Base-by-base conservation (phyloP, 495 filamentous ascomycete genomes). In the Penicillium fimorum region DNA sequence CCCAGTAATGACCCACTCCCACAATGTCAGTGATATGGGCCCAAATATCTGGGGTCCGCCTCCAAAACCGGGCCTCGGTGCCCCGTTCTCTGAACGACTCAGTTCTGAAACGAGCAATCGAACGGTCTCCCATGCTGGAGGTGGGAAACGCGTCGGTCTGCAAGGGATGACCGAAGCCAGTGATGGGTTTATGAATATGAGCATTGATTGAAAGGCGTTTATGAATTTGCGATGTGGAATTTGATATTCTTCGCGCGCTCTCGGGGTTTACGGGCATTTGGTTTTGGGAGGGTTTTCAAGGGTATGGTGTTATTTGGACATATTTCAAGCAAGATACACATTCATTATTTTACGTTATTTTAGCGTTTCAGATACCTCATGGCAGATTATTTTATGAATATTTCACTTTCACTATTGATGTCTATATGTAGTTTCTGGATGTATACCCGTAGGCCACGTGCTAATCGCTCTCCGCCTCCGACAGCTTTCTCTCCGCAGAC, bases 101-200 rank as follows among this genome's bases (percentile, higher is more conserved):
- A 79, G 70, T 53, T 77, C 73, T 27, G 78, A 78, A 27, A 77
- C 63, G 63, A 59, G 68, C 29, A 65, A 67, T 52, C 69, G 70
- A 44, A 72, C 68, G 50, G 65, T 71, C 46, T 55, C 68, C 40
- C 65, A 70, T 67, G 50, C 70, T 2, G 76, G 76, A 22, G 74
- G 75, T 12, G 67, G 80, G 27, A 89, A 89, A 58, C 79, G 93
- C 50, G 78, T 97, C 27, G 96, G 95, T 20, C 80, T 95, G 50
- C 94, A 97, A 69, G 94, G 94, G 0, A 96, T 97, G 91, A 90
- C 79, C 47, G 95, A 97, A 74, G 94, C 95, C 4, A 89, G 91
- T 64, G 94, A 97, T 74, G 90, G 92, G 20, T 78, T 97, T 60
- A 97, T 96, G 89, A 91, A 94, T 64, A 93, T 98, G 91, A 96